phyloP scores from a whole-genome alignment of 768 basidiomycete genomes.

The Pisolithus marmoratus region DNA sequence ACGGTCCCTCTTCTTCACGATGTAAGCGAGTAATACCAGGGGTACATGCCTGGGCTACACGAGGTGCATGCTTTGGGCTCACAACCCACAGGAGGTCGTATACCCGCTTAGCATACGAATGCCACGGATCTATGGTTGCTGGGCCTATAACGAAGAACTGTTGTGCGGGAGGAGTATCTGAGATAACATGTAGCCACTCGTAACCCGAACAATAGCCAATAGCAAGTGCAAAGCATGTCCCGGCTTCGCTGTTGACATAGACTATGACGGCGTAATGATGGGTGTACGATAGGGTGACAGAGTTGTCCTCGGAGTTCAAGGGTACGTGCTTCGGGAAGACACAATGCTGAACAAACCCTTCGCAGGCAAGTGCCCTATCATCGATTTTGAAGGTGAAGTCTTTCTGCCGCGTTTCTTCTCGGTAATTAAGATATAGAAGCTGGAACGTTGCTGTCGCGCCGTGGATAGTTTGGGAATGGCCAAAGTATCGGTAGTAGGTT shows the following conservation, averaged over 20 bases:
- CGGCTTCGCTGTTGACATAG: not conserved
- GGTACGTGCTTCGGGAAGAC: not conserved
- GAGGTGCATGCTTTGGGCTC: not conserved
- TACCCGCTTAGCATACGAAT: not conserved
- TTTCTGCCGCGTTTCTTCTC: not conserved
- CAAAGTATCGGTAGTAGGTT: not conserved
- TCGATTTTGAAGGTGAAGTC: not conserved
- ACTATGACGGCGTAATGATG: not conserved
- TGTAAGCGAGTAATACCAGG: not conserved
- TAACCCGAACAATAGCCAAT: not conserved
- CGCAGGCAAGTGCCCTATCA: not conserved
- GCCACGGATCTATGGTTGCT: not conserved
- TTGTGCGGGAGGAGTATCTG: not conserved
- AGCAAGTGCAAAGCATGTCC: not conserved
- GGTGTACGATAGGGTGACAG: not conserved
- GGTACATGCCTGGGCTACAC: not conserved
- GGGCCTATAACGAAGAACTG: too few species aligned
- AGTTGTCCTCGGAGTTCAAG: not conserved
- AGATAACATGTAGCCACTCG: not conserved
- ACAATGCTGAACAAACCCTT: not conserved
- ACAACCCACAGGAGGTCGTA: not conserved
- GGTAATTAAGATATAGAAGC: not conserved
- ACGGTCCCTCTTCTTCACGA: not conserved
- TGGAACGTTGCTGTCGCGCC: not conserved
- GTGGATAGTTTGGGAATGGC: not conserved